phyloP scores from a whole-genome alignment of 192 early-diverging fungal genomes.

The Coemansia sp. region DNA sequence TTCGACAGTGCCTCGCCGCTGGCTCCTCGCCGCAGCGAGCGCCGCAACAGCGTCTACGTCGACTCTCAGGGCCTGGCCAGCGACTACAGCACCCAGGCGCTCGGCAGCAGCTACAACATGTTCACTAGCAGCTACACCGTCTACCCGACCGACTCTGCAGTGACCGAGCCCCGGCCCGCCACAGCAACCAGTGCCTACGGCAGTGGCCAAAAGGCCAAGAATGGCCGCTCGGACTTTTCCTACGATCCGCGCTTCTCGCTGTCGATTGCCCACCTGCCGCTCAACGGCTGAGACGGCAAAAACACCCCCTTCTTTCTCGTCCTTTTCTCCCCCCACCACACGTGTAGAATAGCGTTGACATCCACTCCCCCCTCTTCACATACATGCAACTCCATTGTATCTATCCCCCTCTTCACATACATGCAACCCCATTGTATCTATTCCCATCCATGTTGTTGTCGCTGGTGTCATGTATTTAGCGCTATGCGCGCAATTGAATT shows the following conservation, averaged over 20 bases:
- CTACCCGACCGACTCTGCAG: too few relatives aligned
- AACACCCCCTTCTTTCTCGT: too few relatives aligned
- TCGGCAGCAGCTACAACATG: not conserved
- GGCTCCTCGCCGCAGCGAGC: not conserved
- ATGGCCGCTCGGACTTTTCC: not conserved
- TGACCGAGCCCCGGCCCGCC: too few relatives aligned
- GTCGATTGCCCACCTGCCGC: slow-evolving; percentile 30
- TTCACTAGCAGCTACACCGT: slow-evolving; percentile 3
- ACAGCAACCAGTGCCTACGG: not conserved
- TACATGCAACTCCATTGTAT: too few relatives aligned
- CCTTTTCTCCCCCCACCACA: slow-evolving; percentile 1
- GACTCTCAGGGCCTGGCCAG: not conserved
- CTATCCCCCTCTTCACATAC: too few relatives aligned
- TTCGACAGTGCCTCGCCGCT: not conserved
- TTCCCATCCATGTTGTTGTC: too few relatives aligned
- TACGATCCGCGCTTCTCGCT: slow-evolving; percentile 27
- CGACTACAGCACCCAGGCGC: not conserved
- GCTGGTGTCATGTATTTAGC: too few relatives aligned
- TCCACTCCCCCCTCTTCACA: too few relatives aligned
- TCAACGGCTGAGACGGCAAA: slow-evolving; percentile 2
- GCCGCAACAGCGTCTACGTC: not conserved
- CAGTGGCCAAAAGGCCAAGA: not conserved
- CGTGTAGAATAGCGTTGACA: not conserved
- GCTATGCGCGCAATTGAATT: too few relatives aligned
- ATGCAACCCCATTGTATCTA: too few relatives aligned